Evolutionary conservation across 2,329 filamentous ascomycete species (phyloP).

Genomic region (Trichoderma koningiopsis): DNA sequence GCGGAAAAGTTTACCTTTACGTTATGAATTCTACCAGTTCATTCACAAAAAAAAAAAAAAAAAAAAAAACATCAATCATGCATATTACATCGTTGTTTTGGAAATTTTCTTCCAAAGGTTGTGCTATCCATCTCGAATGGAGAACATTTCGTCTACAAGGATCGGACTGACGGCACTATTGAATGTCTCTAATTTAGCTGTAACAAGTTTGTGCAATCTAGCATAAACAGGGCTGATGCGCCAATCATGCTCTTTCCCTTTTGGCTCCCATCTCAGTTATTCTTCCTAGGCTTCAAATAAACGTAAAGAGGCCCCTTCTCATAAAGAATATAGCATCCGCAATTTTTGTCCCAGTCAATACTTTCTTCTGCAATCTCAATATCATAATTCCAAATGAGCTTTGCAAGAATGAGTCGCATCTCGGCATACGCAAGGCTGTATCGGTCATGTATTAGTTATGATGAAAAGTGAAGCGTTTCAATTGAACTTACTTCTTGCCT

Average conservation of each 20-base stretch:
- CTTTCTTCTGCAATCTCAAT: conserved; percentile 31
- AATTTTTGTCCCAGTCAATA: conserved; percentile 14
- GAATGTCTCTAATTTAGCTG: too few species aligned
- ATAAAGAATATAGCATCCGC: conserved; percentile 13
- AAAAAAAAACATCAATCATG: too few species aligned
- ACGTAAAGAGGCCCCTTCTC: conserved; percentile 21
- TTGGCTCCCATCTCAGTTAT: too few species aligned
- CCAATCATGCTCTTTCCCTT: background rate
- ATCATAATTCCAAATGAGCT: conserved; percentile 36
- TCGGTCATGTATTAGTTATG: background rate
- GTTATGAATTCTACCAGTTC: too few species aligned
- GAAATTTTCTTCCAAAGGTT: too few species aligned
- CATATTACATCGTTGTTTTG: too few species aligned
- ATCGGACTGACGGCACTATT: too few species aligned
- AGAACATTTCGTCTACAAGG: too few species aligned
- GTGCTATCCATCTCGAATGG: too few species aligned
- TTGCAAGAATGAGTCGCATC: conserved; percentile 35
- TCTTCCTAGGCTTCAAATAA: conserved; percentile 4
- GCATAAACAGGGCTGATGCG: background rate
- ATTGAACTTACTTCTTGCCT: conserved; percentile 36
- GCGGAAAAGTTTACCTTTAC: too few species aligned
- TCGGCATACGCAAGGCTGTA: conserved; percentile 38
- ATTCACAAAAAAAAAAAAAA: too few species aligned
- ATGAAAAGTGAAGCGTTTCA: background rate
- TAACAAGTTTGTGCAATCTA: background rate